These are phyloP conservation scores for Aspergillus thermomutatus DNA, from an alignment of 2,329 filamentous ascomycete species.

Conservation along the genomic window DNA sequence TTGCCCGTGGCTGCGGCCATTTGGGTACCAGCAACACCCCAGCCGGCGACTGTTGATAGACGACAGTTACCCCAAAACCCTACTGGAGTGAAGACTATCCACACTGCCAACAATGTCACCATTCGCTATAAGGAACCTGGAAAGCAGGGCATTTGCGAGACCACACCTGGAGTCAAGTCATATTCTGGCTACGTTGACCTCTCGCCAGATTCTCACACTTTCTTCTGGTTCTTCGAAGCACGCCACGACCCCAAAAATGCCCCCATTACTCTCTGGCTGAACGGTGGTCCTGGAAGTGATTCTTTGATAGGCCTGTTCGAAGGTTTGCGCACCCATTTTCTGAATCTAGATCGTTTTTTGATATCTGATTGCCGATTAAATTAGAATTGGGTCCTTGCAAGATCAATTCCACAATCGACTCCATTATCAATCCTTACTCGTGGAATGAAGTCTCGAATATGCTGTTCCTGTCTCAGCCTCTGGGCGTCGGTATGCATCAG, in stretches of 20 bases:
- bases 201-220: conserved; percentile 49
- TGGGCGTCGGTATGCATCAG: conserved; percentile 48
- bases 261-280: conserved; percentile 42
- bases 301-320: conserved; percentile 42
- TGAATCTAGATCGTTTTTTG: neutral
- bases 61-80: conserved; percentile 37
- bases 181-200: conserved; percentile 57
- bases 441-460: conserved; percentile 61
- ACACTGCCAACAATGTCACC: conserved; percentile 44
- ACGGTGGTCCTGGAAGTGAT: conserved; percentile 42
- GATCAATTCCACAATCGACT: conserved; percentile 43
- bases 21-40: conserved; percentile 4
- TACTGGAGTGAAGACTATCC: conserved; percentile 37
- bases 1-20: conserved; percentile 19
- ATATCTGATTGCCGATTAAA: conserved; percentile 13
- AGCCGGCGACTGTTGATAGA: conserved; percentile 12
- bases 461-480: conserved; percentile 60
- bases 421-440: conserved; percentile 55
- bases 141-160: conserved; percentile 50
- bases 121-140: conserved; percentile 60
- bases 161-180: conserved; percentile 54
- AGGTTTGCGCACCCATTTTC: conserved; percentile 20
- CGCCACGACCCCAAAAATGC: conserved; percentile 48
- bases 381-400: conserved; percentile 42
- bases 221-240: conserved; percentile 57